Conservation (phyloP, 768 basidiomycete species). For the Naematelia encephala region DNA sequence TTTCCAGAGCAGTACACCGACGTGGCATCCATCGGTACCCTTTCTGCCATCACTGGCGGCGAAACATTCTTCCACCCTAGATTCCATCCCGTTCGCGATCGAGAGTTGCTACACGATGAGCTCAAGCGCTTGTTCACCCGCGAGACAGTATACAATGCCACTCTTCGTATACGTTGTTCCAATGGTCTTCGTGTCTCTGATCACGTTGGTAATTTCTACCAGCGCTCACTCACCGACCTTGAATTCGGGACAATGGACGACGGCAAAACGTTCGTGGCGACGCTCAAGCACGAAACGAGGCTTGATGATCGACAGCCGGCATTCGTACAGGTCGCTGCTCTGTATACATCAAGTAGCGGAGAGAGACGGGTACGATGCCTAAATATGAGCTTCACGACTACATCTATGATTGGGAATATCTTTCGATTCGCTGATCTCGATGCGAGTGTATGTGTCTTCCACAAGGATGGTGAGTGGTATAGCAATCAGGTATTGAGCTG, state of each 20-base stretch:
- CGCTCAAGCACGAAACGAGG: conserved; percentile 64
- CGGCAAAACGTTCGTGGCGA: conserved; percentile 71
- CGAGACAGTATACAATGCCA: conserved; percentile 73
- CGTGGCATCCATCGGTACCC: conserved; percentile 75
- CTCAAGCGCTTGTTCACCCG: conserved; percentile 62
- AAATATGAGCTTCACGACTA: conserved; percentile 80
- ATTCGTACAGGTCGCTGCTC: conserved; percentile 76
- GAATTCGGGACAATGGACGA: conserved; percentile 76
- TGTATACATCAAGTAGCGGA: conserved; percentile 77
- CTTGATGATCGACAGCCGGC: conserved; percentile 70
- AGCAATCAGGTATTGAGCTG: not conserved
- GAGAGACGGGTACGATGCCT: conserved; percentile 76
- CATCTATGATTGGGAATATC: conserved; percentile 79
- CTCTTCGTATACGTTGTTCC: conserved; percentile 77
- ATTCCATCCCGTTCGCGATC: conserved; percentile 71
- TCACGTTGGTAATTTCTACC: conserved; percentile 51
- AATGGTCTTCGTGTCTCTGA: conserved; percentile 57
- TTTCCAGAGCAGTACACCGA: conserved; percentile 77
- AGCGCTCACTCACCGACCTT: conserved; percentile 61
- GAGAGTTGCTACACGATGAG: conserved; percentile 66
- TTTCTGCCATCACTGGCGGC: conserved; percentile 76
- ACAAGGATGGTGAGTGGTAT: conserved; percentile 66
- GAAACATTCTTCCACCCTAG: conserved; percentile 88
- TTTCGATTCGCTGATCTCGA: conserved; percentile 92
- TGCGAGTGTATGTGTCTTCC: conserved; percentile 66